Conservation (phyloP, 2,329 filamentous ascomycete species). For the Fusarium anguioides region DNA sequence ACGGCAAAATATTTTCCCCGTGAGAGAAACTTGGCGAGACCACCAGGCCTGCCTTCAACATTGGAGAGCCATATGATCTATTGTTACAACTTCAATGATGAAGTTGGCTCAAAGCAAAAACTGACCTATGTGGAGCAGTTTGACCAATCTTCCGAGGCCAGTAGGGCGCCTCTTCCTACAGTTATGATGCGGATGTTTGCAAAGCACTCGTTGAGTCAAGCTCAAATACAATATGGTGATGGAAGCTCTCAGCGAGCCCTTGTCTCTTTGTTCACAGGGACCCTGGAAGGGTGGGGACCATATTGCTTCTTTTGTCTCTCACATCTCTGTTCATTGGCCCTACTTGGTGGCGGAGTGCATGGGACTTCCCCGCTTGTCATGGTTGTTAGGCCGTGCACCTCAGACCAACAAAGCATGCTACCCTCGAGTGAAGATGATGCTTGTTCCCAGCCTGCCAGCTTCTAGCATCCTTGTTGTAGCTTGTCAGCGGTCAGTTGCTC, state of each 20-base stretch:
- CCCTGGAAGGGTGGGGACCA: constrained; percentile 31
- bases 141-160: background rate
- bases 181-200: background rate
- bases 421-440: background rate
- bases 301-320: constrained; percentile 47
- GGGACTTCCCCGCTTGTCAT: constrained; percentile 24
- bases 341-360: constrained; percentile 18
- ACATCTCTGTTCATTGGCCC: constrained; percentile 37
- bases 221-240: background rate
- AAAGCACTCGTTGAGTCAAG: background rate
- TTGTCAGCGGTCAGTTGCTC: background rate
- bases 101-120: constrained; percentile 8
- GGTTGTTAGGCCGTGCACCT: constrained; percentile 17
- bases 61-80: background rate
- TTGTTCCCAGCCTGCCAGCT: background rate
- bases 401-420: background rate
- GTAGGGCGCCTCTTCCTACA: background rate
- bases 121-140: background rate
- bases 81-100: constrained; percentile 7
- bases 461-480: constrained; percentile 11
- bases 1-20: background rate
- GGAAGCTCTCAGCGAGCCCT: constrained; percentile 13
- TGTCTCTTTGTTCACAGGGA: constrained; percentile 18
- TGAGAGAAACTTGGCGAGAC: background rate
- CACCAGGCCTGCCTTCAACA: too few species aligned